A percentile compares a stretch with the other conserved stretches of the same genome.
phyloP scores from a whole-genome alignment of 768 basidiomycete genomes.

The Mycena epipterygia region DNA sequence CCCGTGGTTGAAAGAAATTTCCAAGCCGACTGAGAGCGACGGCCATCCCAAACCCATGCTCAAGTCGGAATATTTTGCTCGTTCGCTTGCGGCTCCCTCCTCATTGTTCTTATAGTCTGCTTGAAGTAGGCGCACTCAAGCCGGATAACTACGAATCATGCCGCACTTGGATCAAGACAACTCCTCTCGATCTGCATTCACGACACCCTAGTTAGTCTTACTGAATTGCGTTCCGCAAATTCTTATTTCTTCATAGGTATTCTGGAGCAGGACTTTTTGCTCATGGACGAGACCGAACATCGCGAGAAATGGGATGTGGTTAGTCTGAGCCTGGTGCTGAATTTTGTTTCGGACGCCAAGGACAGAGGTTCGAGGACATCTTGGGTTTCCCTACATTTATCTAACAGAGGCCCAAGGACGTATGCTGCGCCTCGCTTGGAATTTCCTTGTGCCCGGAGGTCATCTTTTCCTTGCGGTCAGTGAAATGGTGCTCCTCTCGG shows the following conservation, averaged over 20 bases:
- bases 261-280: slow-evolving; percentile 87
- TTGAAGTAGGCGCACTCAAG: slow-evolving; percentile 91
- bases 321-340: slow-evolving; percentile 90
- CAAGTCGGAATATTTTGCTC: slow-evolving; percentile 46
- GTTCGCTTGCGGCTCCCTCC: neutral
- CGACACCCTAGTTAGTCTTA: slow-evolving; percentile 69
- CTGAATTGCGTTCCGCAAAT: no score
- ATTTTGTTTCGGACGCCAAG: slow-evolving; percentile 83
- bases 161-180: slow-evolving; percentile 77
- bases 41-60: slow-evolving; percentile 45
- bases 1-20: slow-evolving; percentile 76
- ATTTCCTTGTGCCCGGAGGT: slow-evolving; percentile 67
- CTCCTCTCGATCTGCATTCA: slow-evolving; percentile 87
- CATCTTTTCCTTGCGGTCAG: slow-evolving; percentile 80
- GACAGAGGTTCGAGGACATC: slow-evolving; percentile 73
- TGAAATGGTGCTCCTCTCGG: slow-evolving; percentile 32
- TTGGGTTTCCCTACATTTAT: neutral
- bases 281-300: slow-evolving; percentile 66
- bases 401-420: slow-evolving; percentile 59
- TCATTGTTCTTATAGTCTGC: slow-evolving; percentile 63
- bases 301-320: slow-evolving; percentile 79
- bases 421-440: slow-evolving; percentile 76
- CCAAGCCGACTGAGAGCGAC: slow-evolving; percentile 39
- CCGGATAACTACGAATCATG: slow-evolving; percentile 84
- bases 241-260: slow-evolving; percentile 57